Percentiles rank a stretch among this genome's conserved stretches.
These are phyloP conservation scores for Taphrina wiesneri DNA, from an alignment of 1,139 yeast genomes.

Conservation along the genomic window DNA sequence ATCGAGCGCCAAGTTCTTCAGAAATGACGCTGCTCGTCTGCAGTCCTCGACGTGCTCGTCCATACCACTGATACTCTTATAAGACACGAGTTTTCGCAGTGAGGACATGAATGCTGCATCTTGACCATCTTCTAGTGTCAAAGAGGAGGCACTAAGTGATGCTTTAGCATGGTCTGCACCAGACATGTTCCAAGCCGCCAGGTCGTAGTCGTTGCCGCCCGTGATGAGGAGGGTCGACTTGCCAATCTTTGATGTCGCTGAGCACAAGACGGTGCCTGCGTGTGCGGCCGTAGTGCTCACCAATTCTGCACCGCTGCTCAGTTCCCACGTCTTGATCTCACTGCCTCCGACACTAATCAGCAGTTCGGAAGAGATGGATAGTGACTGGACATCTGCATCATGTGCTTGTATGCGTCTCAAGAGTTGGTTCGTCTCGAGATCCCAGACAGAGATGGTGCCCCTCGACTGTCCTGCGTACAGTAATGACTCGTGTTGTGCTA, in stretches of 20 bases:
- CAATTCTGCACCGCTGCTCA: conserved; percentile 7
- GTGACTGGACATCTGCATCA: conserved; percentile 52
- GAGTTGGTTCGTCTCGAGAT: conserved; percentile 72
- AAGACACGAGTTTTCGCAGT: conserved; percentile 63
- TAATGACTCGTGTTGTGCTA: conserved; percentile 62
- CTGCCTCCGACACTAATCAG: conserved; percentile 9
- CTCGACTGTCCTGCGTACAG: conserved; percentile 76
- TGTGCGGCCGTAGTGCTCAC: neutral
- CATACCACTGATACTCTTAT: conserved; percentile 72
- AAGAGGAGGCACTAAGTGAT: conserved; percentile 29
- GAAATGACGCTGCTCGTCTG: conserved; percentile 78
- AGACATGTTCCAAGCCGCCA: conserved; percentile 60
- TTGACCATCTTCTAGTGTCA: conserved; percentile 48
- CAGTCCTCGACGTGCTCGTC: conserved; percentile 73
- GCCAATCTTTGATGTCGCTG: neutral
- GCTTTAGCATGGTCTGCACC: conserved; percentile 36
- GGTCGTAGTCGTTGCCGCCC: conserved; percentile 63
- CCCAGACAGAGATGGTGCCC: conserved; percentile 79
- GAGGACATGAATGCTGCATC: conserved; percentile 58
- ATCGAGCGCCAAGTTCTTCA: conserved; percentile 61
- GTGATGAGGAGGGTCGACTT: conserved; percentile 49
- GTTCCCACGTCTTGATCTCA: conserved; percentile 9
- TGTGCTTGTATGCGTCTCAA: conserved; percentile 52
- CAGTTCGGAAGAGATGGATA: conserved; percentile 15
- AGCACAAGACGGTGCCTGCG: conserved; percentile 3